A percentile compares a stretch with the other conserved stretches of the same genome.
Evolutionary conservation across 1,284 basidiomycete species (phyloP).

Genomic region (Bjerkandera adusta): DNA sequence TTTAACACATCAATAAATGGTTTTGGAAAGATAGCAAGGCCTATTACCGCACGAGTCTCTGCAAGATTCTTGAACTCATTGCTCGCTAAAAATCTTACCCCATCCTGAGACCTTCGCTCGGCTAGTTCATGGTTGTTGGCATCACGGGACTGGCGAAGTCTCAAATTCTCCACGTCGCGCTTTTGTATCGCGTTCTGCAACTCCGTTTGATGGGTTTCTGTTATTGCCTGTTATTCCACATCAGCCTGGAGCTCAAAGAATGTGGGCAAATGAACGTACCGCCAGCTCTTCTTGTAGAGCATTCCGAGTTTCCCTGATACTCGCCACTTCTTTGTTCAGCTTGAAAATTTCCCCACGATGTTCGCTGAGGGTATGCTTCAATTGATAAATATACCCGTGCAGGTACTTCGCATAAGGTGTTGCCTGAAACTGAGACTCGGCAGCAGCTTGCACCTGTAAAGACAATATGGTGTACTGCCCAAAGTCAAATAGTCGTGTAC

Average conservation of each 20-base stretch:
- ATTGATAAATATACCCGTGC: constrained; percentile 40
- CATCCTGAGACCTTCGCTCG: constrained; percentile 71
- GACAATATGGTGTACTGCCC: background rate
- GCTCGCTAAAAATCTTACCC: constrained; percentile 58
- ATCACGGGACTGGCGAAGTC: constrained; percentile 82
- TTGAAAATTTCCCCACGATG: constrained; percentile 34
- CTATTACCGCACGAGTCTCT: constrained; percentile 63
- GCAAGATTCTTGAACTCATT: constrained; percentile 75
- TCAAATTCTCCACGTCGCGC: constrained; percentile 72
- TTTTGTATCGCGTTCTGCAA: constrained; percentile 54
- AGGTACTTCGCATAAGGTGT: constrained; percentile 50
- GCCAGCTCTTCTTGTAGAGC: constrained; percentile 48
- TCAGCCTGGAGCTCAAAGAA: constrained; percentile 15
- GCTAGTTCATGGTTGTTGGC: constrained; percentile 69
- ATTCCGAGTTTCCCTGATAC: constrained; percentile 36
- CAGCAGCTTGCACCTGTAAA: constrained; percentile 41
- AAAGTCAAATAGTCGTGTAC: constrained; percentile 9
- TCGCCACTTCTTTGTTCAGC: constrained; percentile 40
- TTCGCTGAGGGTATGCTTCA: constrained; percentile 39
- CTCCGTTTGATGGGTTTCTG: constrained; percentile 51
- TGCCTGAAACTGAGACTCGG: constrained; percentile 44
- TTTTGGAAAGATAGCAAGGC: constrained; percentile 14
- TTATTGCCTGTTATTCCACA: constrained; percentile 38
- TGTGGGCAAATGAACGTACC: constrained; percentile 28
- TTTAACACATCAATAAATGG: constrained; percentile 14